Evolutionary conservation across 2,329 filamentous ascomycete genomes (phyloP), one percentile per base, ranked within the genome.

Genomic region (Scopulariopsis brevicaulis): DNA sequence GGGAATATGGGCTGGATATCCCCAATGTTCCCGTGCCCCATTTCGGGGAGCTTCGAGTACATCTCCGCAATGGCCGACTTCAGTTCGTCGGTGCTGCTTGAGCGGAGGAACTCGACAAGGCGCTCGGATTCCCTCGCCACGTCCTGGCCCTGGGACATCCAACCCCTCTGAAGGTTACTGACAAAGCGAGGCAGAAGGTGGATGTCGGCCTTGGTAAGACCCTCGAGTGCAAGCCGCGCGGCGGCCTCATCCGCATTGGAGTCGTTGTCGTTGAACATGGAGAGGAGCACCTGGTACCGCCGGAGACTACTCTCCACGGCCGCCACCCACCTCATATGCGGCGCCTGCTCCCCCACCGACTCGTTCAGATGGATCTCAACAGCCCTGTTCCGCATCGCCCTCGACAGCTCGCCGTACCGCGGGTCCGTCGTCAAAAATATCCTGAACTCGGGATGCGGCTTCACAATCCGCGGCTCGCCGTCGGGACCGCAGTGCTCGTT

Each of bases 371-470:
- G 94, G 11, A 99, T 87, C 71, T 99, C 95, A 28, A 96, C 80
- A 54, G 91, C 91, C 69, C 94, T 84, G 71, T 99, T 99, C 59
- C 95, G 81, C 94, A 99, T 99, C 0, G 94, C 94, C 62, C 94
- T 82, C 3, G 94, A 99, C 10, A 99, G 77, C 70, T 99, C 94
- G 20, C 94, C 95, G 69, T 96, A 89, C 55, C 86, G 84, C 53
- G 94, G 86, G 69, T 99, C 93, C 76, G 96, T 88, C 0, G 93
- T 97, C 68, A 99, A 75, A 71, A 99, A 97, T 22, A 99, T 84
- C 59, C 93, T 82, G 71, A 99, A 99, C 60, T 90, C 82, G 0
- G 87, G 80, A 73, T 97, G 92, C 15, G 94, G 92, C 58, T 73
- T 82, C 55, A 99, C 82, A 40, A 95, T 74, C 59, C 89, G 83